Conservation (phyloP, 1,284 basidiomycete species). For the Tylopilus sp. region DNA sequence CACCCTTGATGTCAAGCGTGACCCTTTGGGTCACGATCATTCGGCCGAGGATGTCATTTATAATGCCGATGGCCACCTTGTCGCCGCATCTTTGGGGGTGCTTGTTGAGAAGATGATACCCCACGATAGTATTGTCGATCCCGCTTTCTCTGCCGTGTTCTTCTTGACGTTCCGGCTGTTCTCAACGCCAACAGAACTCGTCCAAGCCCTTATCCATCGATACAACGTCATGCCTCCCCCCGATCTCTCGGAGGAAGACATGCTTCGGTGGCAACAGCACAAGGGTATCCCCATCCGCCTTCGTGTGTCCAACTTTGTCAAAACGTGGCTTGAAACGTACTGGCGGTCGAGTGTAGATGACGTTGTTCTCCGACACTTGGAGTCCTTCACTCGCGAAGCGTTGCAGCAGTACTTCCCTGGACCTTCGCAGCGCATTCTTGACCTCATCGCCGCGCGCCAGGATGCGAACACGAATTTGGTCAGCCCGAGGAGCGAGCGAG, state of each 20-base stretch:
- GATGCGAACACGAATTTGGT: slow-evolving; percentile 44
- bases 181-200: slow-evolving; percentile 72
- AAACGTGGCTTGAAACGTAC: slow-evolving; percentile 88
- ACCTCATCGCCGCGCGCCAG: slow-evolving; percentile 58
- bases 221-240: slow-evolving; percentile 73
- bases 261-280: slow-evolving; percentile 74
- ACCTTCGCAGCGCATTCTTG: slow-evolving; percentile 70
- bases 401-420: slow-evolving; percentile 62
- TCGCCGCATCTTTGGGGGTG: slow-evolving; percentile 86
- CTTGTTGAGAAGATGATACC: slow-evolving; percentile 97
- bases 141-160: slow-evolving; percentile 83
- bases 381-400: slow-evolving; percentile 61
- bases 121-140: slow-evolving; percentile 84
- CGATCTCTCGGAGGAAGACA: slow-evolving; percentile 58
- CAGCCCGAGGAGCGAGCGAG: slow-evolving; percentile 57
- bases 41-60: slow-evolving; percentile 81
- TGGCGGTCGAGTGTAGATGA: slow-evolving; percentile 77
- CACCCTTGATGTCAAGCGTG: slow-evolving; percentile 45
- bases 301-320: slow-evolving; percentile 88
- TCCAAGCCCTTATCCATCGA: slow-evolving; percentile 73
- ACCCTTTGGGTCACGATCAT: slow-evolving; percentile 65
- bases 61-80: slow-evolving; percentile 85
- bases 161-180: slow-evolving; percentile 97
- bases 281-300: slow-evolving; percentile 88
- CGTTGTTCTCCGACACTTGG: slow-evolving; percentile 54